Conservation (phyloP, 495 filamentous ascomycete genomes). For the Penicillium waksmanii region DNA sequence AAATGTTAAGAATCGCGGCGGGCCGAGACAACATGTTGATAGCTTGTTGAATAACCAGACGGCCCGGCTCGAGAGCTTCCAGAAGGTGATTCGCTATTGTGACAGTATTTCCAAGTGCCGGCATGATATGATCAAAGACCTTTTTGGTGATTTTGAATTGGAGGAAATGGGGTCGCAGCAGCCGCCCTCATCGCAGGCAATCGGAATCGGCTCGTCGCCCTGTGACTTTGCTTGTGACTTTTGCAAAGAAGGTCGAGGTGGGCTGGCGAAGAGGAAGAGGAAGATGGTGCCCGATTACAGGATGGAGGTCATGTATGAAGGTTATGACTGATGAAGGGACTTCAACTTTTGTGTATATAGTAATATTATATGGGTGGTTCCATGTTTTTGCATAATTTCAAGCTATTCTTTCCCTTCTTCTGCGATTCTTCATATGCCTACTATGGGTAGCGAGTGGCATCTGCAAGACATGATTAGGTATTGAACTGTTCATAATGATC, state of each 20-base stretch:
- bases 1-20: constrained; percentile 40
- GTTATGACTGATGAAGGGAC: constrained; percentile 20
- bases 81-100: constrained; percentile 75
- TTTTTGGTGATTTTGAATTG: constrained; percentile 72
- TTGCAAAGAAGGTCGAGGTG: constrained; percentile 72
- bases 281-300: constrained; percentile 31
- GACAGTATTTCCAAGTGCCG: constrained; percentile 74
- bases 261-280: constrained; percentile 63
- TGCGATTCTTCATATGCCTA: not conserved
- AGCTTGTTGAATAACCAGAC: constrained; percentile 38
- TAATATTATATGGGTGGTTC: not conserved
- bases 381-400: not conserved
- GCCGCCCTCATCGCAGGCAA: constrained; percentile 23
- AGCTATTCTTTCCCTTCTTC: not conserved
- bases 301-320: constrained; percentile 23
- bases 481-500: not conserved
- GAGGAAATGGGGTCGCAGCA: constrained; percentile 45
- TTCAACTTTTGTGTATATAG: not conserved
- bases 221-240: constrained; percentile 91
- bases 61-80: constrained; percentile 49
- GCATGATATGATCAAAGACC: constrained; percentile 74
- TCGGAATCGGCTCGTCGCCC: constrained; percentile 29
- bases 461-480: not conserved
- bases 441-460: not conserved
- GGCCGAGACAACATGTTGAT: constrained; percentile 17